Evolutionary conservation across 768 basidiomycete genomes (phyloP).

Genomic region (Tephrocybe sp.): DNA sequence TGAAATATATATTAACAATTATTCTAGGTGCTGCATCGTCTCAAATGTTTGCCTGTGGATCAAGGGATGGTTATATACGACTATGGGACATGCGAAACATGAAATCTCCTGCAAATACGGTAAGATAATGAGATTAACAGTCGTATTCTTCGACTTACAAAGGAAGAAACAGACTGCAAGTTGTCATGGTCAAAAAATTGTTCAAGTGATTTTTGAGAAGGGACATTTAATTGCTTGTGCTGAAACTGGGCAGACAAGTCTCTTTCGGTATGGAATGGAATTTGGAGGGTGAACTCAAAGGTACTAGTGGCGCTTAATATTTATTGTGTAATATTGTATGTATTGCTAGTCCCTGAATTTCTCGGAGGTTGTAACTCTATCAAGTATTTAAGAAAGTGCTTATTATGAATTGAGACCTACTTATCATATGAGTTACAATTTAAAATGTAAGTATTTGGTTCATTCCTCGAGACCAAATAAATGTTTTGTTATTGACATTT

Average conservation of each 20-base stretch:
- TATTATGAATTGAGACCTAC: no score
- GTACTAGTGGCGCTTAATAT: not conserved
- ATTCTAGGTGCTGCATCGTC: slow-evolving; percentile 16
- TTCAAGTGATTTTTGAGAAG: slow-evolving; percentile 33
- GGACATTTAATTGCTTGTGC: slow-evolving; percentile 35
- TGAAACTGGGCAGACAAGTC: slow-evolving; percentile 31
- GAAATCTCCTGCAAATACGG: slow-evolving; percentile 20
- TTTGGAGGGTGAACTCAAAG: not conserved
- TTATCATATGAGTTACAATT: no score
- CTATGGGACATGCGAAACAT: slow-evolving; percentile 48
- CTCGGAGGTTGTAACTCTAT: no score
- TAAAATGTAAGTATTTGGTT: not conserved
- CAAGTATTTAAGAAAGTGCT: no score
- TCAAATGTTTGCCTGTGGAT: slow-evolving; percentile 41
- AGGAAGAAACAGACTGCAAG: slow-evolving; percentile 26
- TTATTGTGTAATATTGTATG: not conserved
- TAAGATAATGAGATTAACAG: slow-evolving; percentile 8
- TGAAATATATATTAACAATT: not conserved
- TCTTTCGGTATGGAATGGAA: slow-evolving; percentile 16
- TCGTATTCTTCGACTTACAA: not conserved
- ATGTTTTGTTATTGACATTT: not conserved
- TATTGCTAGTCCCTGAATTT: no score
- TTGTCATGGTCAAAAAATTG: slow-evolving; percentile 32
- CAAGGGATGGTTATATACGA: slow-evolving; percentile 36
- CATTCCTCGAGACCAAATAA: not conserved